Base-by-base conservation (phyloP, 768 basidiomycete species). In the Hericium rajendrae region DNA sequence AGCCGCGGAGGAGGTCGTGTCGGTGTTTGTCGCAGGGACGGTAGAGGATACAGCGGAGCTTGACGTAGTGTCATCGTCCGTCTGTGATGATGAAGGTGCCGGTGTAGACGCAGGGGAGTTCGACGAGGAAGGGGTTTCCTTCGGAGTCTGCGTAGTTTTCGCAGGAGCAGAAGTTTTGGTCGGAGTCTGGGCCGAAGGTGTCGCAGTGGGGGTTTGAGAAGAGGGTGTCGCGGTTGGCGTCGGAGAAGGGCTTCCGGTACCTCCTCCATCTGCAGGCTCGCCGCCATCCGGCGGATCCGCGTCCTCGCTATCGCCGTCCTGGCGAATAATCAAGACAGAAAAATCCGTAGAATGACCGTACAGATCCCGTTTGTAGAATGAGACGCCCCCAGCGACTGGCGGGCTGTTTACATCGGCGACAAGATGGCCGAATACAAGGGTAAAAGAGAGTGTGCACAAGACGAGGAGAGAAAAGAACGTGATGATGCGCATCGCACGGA, bases 381-480 rank as follows among this genome's bases (percentile, higher is more conserved):
- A 43, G 41, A 43, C 5, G 20, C 41, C 41, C 15, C 16, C 41
- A 18, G 41, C 16, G 20, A 18, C 41, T 18, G 41, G 41, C 41
- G 41, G 41, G 41, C 16, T 16, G 16, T 10, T 43, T 43, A 43
- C 41, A 43, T 43, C 41, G 41, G 41, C 16, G 41, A 43, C 41
- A 18, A 43, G 16, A 18, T 43, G 16, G 41, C 41, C 41, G 41
- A 43, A 43, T 58, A 57, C 65, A 41, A 60, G 57, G 55, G 57
- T 61, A 62, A 67, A 66, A 37, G 66, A 67, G 43, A 67, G 68
- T 63, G 66, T 64, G 48, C 56, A 64, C 64, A 69, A 59, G 68
- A 69, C 60, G 52, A 64, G 62, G 57, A 68, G 64, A 32, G 61
- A 64, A 69, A 69, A 57, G 68, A 69, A 59, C 58, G 68, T 67